Evolutionary conservation across 1,139 yeast genomes (phyloP).

Genomic region (Keqinozyma sinolaborantium): DNA sequence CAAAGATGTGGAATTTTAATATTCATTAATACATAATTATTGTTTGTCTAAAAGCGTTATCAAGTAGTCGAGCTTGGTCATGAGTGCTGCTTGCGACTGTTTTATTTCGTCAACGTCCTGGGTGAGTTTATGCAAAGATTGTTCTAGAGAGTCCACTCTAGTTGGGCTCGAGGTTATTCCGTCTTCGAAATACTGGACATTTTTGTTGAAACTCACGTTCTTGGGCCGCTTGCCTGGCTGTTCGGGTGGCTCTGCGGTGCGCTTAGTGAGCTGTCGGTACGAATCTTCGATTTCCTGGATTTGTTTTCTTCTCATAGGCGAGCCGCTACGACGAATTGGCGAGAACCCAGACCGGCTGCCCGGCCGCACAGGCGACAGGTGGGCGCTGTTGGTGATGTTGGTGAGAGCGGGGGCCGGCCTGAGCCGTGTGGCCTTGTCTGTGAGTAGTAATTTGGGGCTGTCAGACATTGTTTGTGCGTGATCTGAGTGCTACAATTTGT

Average conservation of each 20-base stretch:
- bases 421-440: not conserved
- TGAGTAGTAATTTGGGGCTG: not conserved
- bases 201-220: constrained; percentile 13
- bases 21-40: constrained; percentile 1
- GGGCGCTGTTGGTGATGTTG: not conserved
- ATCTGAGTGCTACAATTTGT: too few species aligned
- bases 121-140: not conserved
- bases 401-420: not conserved
- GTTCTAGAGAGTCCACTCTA: too few species aligned
- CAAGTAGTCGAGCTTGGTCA: constrained; percentile 11
- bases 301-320: constrained; percentile 30
- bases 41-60: constrained; percentile 3
- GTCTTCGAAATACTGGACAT: constrained; percentile 9
- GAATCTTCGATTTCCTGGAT: constrained; percentile 25
- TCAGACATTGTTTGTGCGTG: not conserved
- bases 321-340: constrained; percentile 34
- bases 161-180: constrained; percentile 3
- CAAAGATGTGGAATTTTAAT: constrained; percentile 34
- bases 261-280: too few species aligned
- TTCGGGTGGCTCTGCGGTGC: constrained; percentile 1
- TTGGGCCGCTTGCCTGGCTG: constrained; percentile 7
- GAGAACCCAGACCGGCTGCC: constrained; percentile 11
- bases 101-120: constrained; percentile 8
- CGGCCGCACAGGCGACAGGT: not conserved
- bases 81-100: constrained; percentile 11